A percentile compares a stretch with the other conserved stretches of the same genome.
Conservation (phyloP, 164 flowering plant species). For the Sedum album region DNA sequence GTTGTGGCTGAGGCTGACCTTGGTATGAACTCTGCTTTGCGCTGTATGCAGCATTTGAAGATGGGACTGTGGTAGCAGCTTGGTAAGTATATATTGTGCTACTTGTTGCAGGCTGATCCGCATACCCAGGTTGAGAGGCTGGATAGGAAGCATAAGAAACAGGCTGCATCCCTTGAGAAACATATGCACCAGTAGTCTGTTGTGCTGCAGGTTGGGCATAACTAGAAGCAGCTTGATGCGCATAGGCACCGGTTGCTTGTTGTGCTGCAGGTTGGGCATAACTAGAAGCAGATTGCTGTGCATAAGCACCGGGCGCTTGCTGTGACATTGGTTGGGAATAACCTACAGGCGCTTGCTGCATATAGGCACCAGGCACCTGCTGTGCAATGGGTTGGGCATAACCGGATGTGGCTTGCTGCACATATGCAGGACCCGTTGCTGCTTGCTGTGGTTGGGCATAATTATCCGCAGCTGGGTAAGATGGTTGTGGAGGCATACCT, state of each 20-base stretch:
- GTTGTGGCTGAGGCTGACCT: constrained; percentile 29
- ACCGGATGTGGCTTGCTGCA: constrained; percentile 38
- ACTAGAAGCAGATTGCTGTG: constrained; percentile 37
- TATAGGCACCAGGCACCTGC: constrained; percentile 35
- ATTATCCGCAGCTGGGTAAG: constrained; percentile 39
- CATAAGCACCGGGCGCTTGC: constrained; percentile 35
- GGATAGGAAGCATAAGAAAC: constrained; percentile 29
- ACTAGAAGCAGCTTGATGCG: constrained; percentile 36
- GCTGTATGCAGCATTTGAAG: constrained; percentile 29
- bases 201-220: constrained; percentile 38
- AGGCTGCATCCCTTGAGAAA: constrained; percentile 22
- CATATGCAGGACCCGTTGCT: constrained; percentile 29
- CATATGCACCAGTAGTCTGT: constrained; percentile 34
- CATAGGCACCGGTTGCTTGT: too few relatives aligned
- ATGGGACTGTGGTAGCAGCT: constrained; percentile 24
- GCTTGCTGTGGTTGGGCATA: constrained; percentile 42
- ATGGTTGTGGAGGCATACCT: constrained; percentile 41
- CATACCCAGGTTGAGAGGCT: constrained; percentile 47
- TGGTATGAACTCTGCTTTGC: constrained; percentile 43
- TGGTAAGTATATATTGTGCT: constrained; percentile 50
- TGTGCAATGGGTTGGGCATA: constrained; percentile 48
- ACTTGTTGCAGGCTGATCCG: constrained; percentile 44
- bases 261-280: constrained; percentile 35
- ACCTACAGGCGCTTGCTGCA: constrained; percentile 43
- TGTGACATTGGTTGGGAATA: constrained; percentile 37